A percentile compares a stretch with the other conserved stretches of the same genome.
Conservation (phyloP, 176 grass and related monocot species). For the Bolboschoenus planiculmis region DNA sequence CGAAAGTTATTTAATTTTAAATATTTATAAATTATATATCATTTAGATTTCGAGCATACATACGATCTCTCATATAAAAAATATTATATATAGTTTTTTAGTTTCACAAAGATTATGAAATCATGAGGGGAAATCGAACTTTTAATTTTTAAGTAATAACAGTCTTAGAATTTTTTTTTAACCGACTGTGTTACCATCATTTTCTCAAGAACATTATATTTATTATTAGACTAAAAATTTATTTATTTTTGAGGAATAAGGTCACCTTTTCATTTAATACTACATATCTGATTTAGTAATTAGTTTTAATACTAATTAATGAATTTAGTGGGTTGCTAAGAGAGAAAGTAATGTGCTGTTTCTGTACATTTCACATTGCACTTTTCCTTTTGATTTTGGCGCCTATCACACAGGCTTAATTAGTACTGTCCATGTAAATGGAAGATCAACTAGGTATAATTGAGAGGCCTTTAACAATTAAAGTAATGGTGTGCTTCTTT, state of each 20-base stretch:
- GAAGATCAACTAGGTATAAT: conserved; percentile 10
- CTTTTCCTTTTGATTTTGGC: background rate
- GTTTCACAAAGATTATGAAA: too few relatives aligned
- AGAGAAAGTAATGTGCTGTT: background rate
- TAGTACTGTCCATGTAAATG: conserved; percentile 9
- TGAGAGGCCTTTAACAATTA: background rate
- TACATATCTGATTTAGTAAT: background rate
- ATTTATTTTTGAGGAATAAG: background rate
- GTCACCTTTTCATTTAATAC: background rate
- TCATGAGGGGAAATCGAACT: too few relatives aligned
- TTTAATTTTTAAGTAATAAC: too few relatives aligned
- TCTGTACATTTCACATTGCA: background rate
- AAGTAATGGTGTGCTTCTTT: conserved; percentile 16
- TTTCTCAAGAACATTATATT: too few relatives aligned
- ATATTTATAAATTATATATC: too few relatives aligned
- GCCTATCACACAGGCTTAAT: background rate
- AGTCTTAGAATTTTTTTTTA: too few relatives aligned
- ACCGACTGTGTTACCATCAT: too few relatives aligned
- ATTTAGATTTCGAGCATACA: too few relatives aligned
- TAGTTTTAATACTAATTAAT: background rate
- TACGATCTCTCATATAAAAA: too few relatives aligned
- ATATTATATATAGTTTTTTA: too few relatives aligned
- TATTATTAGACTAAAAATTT: too few relatives aligned
- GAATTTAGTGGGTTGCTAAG: background rate
- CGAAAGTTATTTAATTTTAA: too few relatives aligned